Base-by-base conservation (phyloP, 2,329 filamentous ascomycete genomes). In the Colletotrichum scovillei region DNA sequence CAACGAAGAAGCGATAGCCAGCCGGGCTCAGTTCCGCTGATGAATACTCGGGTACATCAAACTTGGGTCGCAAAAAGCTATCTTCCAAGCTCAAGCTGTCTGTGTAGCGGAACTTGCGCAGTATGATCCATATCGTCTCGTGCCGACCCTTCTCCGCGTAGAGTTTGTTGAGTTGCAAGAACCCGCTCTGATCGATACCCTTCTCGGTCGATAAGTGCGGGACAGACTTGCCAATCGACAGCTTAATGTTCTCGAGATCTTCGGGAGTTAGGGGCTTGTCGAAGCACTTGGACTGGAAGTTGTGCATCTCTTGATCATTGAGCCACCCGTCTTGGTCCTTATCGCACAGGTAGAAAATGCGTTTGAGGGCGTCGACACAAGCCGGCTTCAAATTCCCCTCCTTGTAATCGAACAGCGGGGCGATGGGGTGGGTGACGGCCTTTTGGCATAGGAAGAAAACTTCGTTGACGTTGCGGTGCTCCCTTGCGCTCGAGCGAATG, bases 361-460 rank as follows among this genome's bases (percentile, higher is more conserved):
- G 90, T 78, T 92, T 94, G 65, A 99, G 84, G 3, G 97, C 97
- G 53, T 94, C 93, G 12, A 97, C 90, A 46, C 96, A 97, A 0
- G 94, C 93, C 0, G 95, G 95, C 84, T 99, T 99, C 64, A 99
- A 86, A 69, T 91, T 89, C 0, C 87, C 91, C 83, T 99, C 97
- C 83, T 98, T 99, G 73, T 97, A 95, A 83, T 99, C 97, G 81
- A 97, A 99, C 5, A 99, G 89, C 7, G 97, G 97, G 0, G 97
- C 96, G 76, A 99, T 97, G 0, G 97, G 97, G 82, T 98, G 95
- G 2, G 95, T 98, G 78, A 99, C 96, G 22, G 97, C 97, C 81
- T 98, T 98, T 82, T 99, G 97, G 82, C 97, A 99, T 16, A 99
- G 91, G 79, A 98, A 98, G 85, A 99, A 98, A 73, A 96, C 95